Evolutionary conservation across 1,139 yeast species (phyloP), one percentile per base, ranked within the genome.

Genomic region (Diutina mesorugosa): DNA sequence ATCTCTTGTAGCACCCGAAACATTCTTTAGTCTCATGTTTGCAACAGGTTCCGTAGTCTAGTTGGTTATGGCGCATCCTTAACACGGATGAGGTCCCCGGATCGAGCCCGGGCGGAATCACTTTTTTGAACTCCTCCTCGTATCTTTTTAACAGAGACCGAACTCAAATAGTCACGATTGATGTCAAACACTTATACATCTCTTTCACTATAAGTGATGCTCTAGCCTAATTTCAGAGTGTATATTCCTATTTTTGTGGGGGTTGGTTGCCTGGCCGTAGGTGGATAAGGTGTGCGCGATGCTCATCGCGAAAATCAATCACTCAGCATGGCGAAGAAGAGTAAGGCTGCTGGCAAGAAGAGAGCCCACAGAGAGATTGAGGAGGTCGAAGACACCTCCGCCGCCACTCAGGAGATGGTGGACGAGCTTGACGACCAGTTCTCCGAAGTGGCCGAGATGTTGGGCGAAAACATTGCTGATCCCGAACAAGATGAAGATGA

Each of bases 361-460:
- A 50, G 53, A 50, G 32, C 26, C 45, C 53, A 50, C 45, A 30
- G 32, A 21, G 45, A 50, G 45, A 32, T 50, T 8, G 53, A 50
- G 16, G 51, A 47, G n/a, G 50, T 47, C n/a, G 51, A 47, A 10
- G 26, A n/a, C 6, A 18, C 47, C 10, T 21, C 30, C 30, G n/a
- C 28, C 28, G 7, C 30, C 26, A 32, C 53, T 16, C 45, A 77
- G 58, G 68, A 74, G 59, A 65, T 76, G 58, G 80, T 80, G 14
- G 73, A 75, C 52, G 79, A 78, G 60, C 66, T 79, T 51, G 84
- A 79, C 65, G 72, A 72, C 26, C 83, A 81, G 57, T 81, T 77
- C 62, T 80, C 74, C 59, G 85, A 80, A 62, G 82, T 81, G 56
- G 83, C 84, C 2, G 77, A 70, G 53, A 69, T 81, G 58, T 69